Percentiles rank a stretch among this genome's conserved stretches.
phyloP scores from a whole-genome alignment of 1,284 basidiomycete species.

The Fereydounia khargensis region DNA sequence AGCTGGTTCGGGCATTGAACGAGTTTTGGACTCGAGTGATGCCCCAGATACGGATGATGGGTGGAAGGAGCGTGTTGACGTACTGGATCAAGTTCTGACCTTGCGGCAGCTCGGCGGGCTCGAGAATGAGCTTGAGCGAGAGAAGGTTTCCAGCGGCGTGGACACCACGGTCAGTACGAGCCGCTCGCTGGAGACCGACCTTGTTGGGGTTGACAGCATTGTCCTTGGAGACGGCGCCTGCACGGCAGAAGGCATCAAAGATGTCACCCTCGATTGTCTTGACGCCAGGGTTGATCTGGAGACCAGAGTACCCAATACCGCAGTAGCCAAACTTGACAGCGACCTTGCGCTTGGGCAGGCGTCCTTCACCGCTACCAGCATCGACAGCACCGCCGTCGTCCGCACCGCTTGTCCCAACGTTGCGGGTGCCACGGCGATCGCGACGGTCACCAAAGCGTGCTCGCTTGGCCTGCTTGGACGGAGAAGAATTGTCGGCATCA shows the following conservation, averaged over 20 bases:
- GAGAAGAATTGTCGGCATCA: neutral
- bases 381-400: slow-evolving; percentile 2
- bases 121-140: slow-evolving; percentile 54
- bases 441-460: slow-evolving; percentile 21
- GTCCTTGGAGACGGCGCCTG: slow-evolving; percentile 85
- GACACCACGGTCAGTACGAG: slow-evolving; percentile 94
- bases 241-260: slow-evolving; percentile 81
- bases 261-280: slow-evolving; percentile 88
- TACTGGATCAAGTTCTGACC: slow-evolving; percentile 64
- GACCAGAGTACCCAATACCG: slow-evolving; percentile 75
- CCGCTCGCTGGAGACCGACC: slow-evolving; percentile 81
- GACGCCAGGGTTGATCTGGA: slow-evolving; percentile 74
- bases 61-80: slow-evolving; percentile 82
- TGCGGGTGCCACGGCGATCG: slow-evolving; percentile 25
- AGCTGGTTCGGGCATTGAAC: slow-evolving; percentile 76
- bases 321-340: slow-evolving; percentile 63
- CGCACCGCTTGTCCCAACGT: neutral
- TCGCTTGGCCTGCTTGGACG: slow-evolving; percentile 2
- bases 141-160: slow-evolving; percentile 91
- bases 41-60: slow-evolving; percentile 88
- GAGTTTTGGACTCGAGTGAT: slow-evolving; percentile 83
- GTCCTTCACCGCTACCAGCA: slow-evolving; percentile 1
- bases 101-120: slow-evolving; percentile 57
- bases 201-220: slow-evolving; percentile 90
- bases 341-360: slow-evolving; percentile 63